These are phyloP conservation scores for Xylariaceae sp. DNA, from an alignment of 2,329 filamentous ascomycete genomes.

Conservation along the genomic window DNA sequence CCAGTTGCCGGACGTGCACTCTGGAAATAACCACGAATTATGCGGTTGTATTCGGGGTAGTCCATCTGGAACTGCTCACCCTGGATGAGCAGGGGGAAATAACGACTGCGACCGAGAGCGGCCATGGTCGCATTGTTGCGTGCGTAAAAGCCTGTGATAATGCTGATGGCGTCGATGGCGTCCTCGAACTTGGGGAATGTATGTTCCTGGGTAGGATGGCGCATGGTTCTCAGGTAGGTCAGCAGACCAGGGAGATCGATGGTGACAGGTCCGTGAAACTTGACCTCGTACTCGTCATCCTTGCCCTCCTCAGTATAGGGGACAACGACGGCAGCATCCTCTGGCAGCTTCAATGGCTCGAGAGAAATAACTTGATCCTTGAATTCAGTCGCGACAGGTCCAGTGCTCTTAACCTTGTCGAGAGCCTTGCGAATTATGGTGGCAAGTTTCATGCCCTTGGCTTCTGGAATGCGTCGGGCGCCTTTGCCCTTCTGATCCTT, in stretches of 20 bases:
- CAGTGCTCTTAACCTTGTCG: constrained; percentile 31
- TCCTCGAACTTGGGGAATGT: constrained; percentile 47
- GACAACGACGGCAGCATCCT: constrained; percentile 34
- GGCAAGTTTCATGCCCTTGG: constrained; percentile 42
- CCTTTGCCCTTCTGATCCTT: constrained; percentile 14
- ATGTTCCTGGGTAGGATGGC: constrained; percentile 33
- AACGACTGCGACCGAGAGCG: constrained; percentile 44
- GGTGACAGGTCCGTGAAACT: constrained; percentile 37
- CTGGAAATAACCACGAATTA: constrained; percentile 53
- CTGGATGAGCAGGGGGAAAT: constrained; percentile 40
- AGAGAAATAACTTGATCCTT: constrained; percentile 44
- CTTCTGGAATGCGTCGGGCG: constrained; percentile 25
- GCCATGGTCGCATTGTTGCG: constrained; percentile 35
- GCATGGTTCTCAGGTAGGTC: constrained; percentile 42
- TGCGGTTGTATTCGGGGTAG: constrained; percentile 32
- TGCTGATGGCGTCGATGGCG: constrained; percentile 46
- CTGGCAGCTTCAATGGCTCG: constrained; percentile 35
- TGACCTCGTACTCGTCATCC: constrained; percentile 38
- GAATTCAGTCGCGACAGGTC: constrained; percentile 44
- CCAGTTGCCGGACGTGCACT: constrained; percentile 50
- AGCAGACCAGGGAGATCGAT: constrained; percentile 39
- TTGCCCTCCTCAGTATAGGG: constrained; percentile 33
- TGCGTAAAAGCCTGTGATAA: constrained; percentile 45
- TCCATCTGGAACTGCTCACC: constrained; percentile 29
- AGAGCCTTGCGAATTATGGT: constrained; percentile 39